Conservation (phyloP, 495 filamentous ascomycete species). For the Cenococcum geophilum region DNA sequence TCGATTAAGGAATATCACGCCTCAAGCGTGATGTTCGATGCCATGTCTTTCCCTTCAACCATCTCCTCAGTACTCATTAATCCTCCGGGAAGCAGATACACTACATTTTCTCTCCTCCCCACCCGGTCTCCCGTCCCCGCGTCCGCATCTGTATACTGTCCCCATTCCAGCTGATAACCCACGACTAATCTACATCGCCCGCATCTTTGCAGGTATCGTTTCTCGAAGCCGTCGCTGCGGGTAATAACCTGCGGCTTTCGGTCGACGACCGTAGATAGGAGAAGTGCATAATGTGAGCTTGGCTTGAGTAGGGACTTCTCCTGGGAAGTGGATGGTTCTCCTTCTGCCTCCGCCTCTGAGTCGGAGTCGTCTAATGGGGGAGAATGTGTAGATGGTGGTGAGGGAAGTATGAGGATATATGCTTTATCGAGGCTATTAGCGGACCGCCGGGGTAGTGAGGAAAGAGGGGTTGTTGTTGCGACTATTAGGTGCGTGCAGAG, state of each 20-base stretch:
- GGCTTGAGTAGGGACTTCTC: background rate
- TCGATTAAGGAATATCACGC: no score
- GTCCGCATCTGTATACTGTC: slow-evolving; percentile 29
- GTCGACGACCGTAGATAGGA: slow-evolving; percentile 47
- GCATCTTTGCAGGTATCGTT: slow-evolving; percentile 55
- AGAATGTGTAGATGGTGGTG: slow-evolving; percentile 10
- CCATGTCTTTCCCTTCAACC: slow-evolving; percentile 29
- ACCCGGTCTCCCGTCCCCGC: slow-evolving; percentile 15
- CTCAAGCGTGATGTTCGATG: slow-evolving; percentile 3
- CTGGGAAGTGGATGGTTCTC: background rate
- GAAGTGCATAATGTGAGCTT: slow-evolving; percentile 43
- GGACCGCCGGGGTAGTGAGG: slow-evolving; percentile 49
- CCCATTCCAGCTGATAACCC: slow-evolving; percentile 53
- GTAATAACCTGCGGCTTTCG: slow-evolving; percentile 50
- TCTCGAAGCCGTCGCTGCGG: slow-evolving; percentile 68
- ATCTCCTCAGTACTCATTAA: slow-evolving; percentile 37
- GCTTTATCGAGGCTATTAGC: slow-evolving; percentile 41
- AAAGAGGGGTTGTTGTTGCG: slow-evolving; percentile 54
- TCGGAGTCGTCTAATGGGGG: slow-evolving; percentile 8
- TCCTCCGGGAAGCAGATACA: slow-evolving; percentile 52
- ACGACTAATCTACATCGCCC: slow-evolving; percentile 57
- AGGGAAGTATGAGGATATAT: slow-evolving; percentile 34
- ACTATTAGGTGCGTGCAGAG: slow-evolving; percentile 67
- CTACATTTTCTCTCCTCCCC: slow-evolving; percentile 40
- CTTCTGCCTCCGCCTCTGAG: background rate